Percentiles rank a stretch among this genome's conserved stretches.
These are phyloP conservation scores for Suhomyces chickasaworum DNA, from an alignment of 1,139 yeast species.

Conservation along the genomic window DNA sequence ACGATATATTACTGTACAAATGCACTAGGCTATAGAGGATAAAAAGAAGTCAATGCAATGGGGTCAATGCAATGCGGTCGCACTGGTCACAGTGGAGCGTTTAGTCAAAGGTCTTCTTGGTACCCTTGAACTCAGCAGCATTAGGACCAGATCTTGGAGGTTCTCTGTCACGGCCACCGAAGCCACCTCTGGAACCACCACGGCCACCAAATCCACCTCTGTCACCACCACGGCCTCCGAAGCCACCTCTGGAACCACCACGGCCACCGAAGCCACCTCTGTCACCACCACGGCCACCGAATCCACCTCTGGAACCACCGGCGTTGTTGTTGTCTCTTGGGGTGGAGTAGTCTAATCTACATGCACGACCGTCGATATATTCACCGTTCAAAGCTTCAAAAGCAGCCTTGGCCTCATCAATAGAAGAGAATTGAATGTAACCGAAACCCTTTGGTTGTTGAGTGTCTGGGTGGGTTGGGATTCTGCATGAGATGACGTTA, in stretches of 20 bases:
- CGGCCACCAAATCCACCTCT: constrained; percentile 32
- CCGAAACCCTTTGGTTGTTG: constrained; percentile 99
- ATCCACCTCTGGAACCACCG: constrained; percentile 33
- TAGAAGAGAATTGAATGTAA: constrained; percentile 83
- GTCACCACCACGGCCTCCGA: constrained; percentile 35
- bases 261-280: constrained; percentile 32
- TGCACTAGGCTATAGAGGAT: constrained; percentile 2
- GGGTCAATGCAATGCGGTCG: constrained; percentile 2
- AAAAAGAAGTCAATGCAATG: constrained; percentile 4
- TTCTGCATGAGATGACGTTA: constrained; percentile 80
- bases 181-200: constrained; percentile 45
- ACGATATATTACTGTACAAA: constrained; percentile 4
- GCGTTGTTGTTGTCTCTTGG: constrained; percentile 63
- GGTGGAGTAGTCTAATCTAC: constrained; percentile 91
- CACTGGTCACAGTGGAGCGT: not conserved
- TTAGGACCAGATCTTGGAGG: constrained; percentile 64
- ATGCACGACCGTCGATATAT: constrained; percentile 87
- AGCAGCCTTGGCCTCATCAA: constrained; percentile 92
- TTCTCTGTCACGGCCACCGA: constrained; percentile 48
- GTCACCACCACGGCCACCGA: constrained; percentile 35
- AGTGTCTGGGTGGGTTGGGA: constrained; percentile 98
- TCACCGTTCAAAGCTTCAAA: constrained; percentile 86
- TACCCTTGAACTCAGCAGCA: constrained; percentile 67
- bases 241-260: constrained; percentile 44
- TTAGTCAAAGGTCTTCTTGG: constrained; percentile 77